Conservation (phyloP, 805 yeast species). For the Sungouiozyma ichnusensis region DNA sequence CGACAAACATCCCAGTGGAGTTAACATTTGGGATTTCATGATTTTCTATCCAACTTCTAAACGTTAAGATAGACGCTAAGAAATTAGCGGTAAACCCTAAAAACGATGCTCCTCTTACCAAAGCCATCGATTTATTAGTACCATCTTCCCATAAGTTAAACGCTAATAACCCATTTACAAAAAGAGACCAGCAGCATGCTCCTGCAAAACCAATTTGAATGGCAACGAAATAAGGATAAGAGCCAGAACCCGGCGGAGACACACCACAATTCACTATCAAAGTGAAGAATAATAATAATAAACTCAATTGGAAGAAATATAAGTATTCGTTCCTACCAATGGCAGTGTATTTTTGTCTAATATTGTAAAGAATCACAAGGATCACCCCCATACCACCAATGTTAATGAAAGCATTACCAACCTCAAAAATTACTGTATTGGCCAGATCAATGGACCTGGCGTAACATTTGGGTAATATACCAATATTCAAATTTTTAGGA, state of each 20-base stretch:
- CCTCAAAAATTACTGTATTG: conserved; percentile 80
- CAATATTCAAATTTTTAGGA: conserved; percentile 34
- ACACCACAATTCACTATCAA: conserved; percentile 88
- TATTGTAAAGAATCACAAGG: conserved; percentile 62
- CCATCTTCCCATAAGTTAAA: conserved; percentile 96
- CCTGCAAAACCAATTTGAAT: conserved; percentile 68
- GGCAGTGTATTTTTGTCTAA: conserved; percentile 83
- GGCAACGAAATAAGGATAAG: conserved; percentile 76
- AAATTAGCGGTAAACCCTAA: conserved; percentile 56
- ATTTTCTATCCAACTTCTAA: conserved; percentile 48
- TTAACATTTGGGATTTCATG: conserved; percentile 37
- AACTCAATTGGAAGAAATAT: conserved; percentile 51
- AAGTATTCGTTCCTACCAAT: conserved; percentile 86
- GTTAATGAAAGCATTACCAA: conserved; percentile 80
- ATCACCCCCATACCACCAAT: conserved; percentile 59
- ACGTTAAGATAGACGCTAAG: conserved; percentile 59
- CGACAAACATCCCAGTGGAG: conserved; percentile 60
- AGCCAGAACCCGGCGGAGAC: conserved; percentile 67
- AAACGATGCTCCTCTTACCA: conserved; percentile 41
- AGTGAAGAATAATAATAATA: conserved; percentile 50
- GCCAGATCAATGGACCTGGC: conserved; percentile 81
- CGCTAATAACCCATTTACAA: conserved; percentile 68
- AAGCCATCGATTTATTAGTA: conserved; percentile 50
- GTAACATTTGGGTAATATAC: conserved; percentile 70
- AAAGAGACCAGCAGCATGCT: conserved; percentile 57